Evolutionary conservation across 352 stramenopile genomes (phyloP).

Genomic region (Globisporangium heterothallicum): DNA sequence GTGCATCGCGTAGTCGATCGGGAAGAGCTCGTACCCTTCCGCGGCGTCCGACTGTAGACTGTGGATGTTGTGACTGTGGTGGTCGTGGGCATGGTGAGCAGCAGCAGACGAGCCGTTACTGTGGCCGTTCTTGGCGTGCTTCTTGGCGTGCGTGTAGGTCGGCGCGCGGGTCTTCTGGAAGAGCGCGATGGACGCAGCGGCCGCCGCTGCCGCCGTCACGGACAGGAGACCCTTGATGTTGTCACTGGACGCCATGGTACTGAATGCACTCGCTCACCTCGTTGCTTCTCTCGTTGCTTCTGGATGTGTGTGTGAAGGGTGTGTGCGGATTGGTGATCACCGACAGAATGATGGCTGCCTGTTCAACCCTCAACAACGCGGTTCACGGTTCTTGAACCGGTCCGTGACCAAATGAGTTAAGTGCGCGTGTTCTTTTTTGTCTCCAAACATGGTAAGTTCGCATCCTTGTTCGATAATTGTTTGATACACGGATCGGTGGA

Average conservation of each 20-base stretch:
- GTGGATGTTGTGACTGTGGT: conserved; percentile 19
- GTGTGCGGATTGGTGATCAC: background rate
- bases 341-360: background rate
- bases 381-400: background rate
- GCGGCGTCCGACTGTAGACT: conserved; percentile 15
- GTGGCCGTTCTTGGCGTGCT: conserved; percentile 7
- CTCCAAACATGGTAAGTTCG: background rate
- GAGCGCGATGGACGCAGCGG: conserved; percentile 45
- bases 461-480: no score
- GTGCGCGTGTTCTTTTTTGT: no score
- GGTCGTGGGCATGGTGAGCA: conserved; percentile 17
- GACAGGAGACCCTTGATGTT: conserved; percentile 37
- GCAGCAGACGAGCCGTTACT: conserved; percentile 16
- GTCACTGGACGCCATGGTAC: conserved; percentile 3
- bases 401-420: background rate
- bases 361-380: background rate
- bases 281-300: background rate
- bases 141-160: conserved; percentile 25
- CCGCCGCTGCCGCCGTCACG: conserved; percentile 40
- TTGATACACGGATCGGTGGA: no score
- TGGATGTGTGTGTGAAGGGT: background rate
- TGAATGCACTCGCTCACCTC: background rate
- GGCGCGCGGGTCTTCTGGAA: conserved; percentile 50
- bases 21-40: conserved; percentile 59
- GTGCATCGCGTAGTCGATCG: conserved; percentile 81